Base-by-base conservation (phyloP, 257 asterid species). In the Fraxinus cuspidata region DNA sequence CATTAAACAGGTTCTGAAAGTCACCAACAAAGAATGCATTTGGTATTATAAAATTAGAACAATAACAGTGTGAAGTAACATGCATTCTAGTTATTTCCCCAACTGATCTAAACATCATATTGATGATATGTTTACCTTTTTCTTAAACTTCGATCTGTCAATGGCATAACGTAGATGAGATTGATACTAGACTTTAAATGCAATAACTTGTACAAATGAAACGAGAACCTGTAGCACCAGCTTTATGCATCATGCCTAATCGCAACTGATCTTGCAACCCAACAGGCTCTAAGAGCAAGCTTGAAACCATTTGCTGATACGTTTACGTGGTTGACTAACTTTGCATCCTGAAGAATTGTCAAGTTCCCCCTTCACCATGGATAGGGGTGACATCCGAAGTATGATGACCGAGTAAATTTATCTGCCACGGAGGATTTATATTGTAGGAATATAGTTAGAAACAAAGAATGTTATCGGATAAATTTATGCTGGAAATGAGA, bases 201-300 rank as follows among this genome's bases (percentile, higher is more conserved):
- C 47, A 40, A 10, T 10, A 10, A 40, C 15, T 9, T 40, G 47
- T 40, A 9, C 47, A 40, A 10, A 40, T 9, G 47, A 40, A 40
- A 18, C 25, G 2, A 16, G 63, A 51, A 51, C 63, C 25, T 51
- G 25, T 51, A 5, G 21, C 63, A 19, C 25, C 63, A 3, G 53
- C 18, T 53, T 53, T n/a, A 51, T 69, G 49, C 31, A 21, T 58
- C 12, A 8, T 58, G 31, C 13, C 82, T 83, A 85, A 79, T 88
- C 95, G 92, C 97, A 91, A 78, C 95, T 83, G 77, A 91, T 87
- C 91, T 82, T 84, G 87, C 97, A 88, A 73, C 89, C 95, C 58
- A 77, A 71, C 87, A 79, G 58, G 93, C 87, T 79, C 91, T 82
- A 70, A 90, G 95, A 58, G 87, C 92, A 37, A 88, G 85, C 82